Percentiles rank a stretch among this genome's conserved stretches.
These are phyloP conservation scores for Cubamyces sp. DNA, from an alignment of 768 basidiomycete genomes.

Conservation along the genomic window DNA sequence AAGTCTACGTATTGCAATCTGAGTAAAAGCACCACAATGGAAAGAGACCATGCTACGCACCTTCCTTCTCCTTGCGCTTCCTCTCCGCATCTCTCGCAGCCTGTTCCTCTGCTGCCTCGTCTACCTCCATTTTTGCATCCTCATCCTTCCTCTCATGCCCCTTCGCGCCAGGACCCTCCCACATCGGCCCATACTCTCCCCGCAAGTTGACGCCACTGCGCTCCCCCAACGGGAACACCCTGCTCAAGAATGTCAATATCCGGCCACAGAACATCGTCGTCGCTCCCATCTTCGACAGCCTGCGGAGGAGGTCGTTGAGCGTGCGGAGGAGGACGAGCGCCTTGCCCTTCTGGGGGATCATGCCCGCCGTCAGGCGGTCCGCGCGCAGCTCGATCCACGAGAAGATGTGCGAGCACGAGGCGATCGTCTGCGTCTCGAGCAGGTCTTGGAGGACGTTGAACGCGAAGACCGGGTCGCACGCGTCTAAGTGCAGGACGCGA, in stretches of 20 bases:
- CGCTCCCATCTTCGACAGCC: conserved; percentile 83
- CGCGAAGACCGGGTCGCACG: conserved; percentile 76
- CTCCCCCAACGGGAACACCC: conserved; percentile 86
- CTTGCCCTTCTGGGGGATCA: conserved; percentile 88
- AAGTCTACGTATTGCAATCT: conserved; percentile 53
- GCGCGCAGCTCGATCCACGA: conserved; percentile 84
- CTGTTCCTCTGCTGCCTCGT: conserved; percentile 41
- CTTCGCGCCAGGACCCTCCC: conserved; percentile 62
- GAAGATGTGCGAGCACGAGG: conserved; percentile 85
- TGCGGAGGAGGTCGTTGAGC: conserved; percentile 83
- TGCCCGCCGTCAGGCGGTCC: conserved; percentile 68
- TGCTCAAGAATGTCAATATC: conserved; percentile 84
- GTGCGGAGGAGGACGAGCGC: conserved; percentile 83
- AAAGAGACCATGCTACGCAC: conserved; percentile 36
- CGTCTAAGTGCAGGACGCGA: conserved; percentile 50
- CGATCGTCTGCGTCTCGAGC: conserved; percentile 83
- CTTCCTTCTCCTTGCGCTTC: conserved; percentile 64
- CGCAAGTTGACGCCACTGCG: conserved; percentile 90
- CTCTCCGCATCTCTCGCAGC: conserved; percentile 31
- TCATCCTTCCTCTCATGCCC: conserved; percentile 37
- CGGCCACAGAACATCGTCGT: conserved; percentile 89
- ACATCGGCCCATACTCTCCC: conserved; percentile 81
- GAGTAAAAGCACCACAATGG: not conserved
- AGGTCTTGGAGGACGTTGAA: conserved; percentile 79
- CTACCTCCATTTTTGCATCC: conserved; percentile 46